Conservation (phyloP, 140 eudicot species). For the Anethum foeniculum region DNA sequence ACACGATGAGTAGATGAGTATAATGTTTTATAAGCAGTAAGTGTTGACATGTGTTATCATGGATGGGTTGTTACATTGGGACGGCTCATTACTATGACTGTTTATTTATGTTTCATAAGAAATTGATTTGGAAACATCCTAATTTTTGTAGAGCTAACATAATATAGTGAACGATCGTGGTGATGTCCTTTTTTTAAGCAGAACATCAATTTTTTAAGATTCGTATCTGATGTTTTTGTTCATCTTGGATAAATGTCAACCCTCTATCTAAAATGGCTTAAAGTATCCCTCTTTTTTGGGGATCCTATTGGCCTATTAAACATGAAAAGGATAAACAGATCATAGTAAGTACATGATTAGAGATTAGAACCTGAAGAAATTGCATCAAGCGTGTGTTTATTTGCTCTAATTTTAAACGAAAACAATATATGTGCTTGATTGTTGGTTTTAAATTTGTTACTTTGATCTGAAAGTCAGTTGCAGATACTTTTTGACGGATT, state of each 20-base stretch:
- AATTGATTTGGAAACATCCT: neutral
- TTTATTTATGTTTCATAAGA: neutral
- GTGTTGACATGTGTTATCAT: neutral
- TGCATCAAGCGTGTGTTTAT: neutral
- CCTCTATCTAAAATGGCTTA: neutral
- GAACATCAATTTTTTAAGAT: neutral
- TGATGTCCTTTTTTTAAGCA: neutral
- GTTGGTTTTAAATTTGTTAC: neutral
- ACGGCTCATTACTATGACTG: neutral
- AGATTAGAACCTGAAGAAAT: neutral
- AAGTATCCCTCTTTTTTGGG: neutral
- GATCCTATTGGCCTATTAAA: neutral
- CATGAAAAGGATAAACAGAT: neutral
- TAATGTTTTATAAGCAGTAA: neutral
- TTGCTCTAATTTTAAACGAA: neutral
- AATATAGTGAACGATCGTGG: neutral
- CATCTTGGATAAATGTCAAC: neutral
- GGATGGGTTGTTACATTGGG: neutral
- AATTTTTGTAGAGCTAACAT: neutral
- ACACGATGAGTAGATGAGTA: neutral
- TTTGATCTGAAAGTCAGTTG: neutral
- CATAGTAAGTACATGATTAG: neutral
- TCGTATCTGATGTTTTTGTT: neutral
- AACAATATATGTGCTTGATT: neutral
- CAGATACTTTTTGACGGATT: neutral